Conservation (phyloP, 139 green algal species). For the Nannochloris sp. region DNA sequence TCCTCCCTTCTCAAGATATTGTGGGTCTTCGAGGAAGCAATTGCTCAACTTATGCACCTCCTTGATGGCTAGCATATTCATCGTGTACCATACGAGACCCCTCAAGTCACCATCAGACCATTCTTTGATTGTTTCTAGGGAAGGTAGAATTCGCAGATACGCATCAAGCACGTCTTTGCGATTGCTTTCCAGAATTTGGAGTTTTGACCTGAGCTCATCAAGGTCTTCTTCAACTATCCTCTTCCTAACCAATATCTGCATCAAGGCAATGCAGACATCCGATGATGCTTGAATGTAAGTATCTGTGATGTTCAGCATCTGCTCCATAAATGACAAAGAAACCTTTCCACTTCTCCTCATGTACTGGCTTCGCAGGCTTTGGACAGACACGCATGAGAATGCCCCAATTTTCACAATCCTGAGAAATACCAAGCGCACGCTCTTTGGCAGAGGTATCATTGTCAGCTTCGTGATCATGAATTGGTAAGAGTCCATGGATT, state of each 20-base stretch:
- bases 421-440: conserved; percentile 1
- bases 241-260: conserved; percentile 1
- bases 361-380: conserved; percentile 1
- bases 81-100: neutral
- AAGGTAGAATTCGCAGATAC: conserved; percentile 2
- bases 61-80: neutral
- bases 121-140: neutral
- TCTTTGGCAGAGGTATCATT: conserved; percentile 1
- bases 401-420: conserved; percentile 3
- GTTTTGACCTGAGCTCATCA: neutral
- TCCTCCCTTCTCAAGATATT: conserved; percentile 3
- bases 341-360: conserved; percentile 3
- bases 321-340: conserved; percentile 2
- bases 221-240: neutral
- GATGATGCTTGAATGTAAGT: conserved; percentile 1
- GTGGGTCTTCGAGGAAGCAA: conserved; percentile 2
- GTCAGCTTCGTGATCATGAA: conserved; percentile 3
- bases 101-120: conserved; percentile 4
- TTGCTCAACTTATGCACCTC: conserved; percentile 3
- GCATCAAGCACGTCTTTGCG: neutral
- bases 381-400: neutral
- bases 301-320: neutral
- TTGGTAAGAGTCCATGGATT: neutral
- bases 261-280: neutral
- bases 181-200: conserved; percentile 4